These are phyloP conservation scores for Phytophthora nicotianae DNA, from an alignment of 352 stramenopile species.

Conservation along the genomic window DNA sequence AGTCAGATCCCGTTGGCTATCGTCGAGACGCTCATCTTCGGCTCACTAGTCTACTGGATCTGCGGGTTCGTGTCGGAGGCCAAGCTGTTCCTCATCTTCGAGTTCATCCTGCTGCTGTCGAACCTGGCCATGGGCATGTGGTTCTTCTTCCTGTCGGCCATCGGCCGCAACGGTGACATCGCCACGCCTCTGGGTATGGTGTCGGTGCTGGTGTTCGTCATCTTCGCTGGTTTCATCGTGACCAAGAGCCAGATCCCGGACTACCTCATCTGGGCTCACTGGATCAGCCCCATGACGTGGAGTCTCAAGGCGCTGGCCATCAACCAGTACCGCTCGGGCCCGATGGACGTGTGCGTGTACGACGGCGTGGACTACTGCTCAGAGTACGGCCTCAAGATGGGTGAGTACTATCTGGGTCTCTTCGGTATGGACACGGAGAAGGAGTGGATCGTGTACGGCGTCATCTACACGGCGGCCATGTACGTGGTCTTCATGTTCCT, in stretches of 20 bases:
- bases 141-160: conserved; percentile 25
- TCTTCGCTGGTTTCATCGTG: conserved; percentile 58
- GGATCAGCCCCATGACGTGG: conserved; percentile 62
- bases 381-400: conserved; percentile 35
- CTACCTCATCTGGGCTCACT: conserved; percentile 59
- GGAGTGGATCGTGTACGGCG: conserved; percentile 21
- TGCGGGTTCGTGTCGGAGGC: not conserved
- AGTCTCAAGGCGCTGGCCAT: conserved; percentile 34
- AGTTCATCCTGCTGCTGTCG: not conserved
- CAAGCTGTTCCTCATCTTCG: not conserved
- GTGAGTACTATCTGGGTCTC: conserved; percentile 37
- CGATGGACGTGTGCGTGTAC: conserved; percentile 35
- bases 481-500: conserved; percentile 33
- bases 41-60: not conserved
- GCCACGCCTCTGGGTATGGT: conserved; percentile 47
- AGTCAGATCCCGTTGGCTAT: conserved; percentile 1
- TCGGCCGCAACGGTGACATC: conserved; percentile 29
- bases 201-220: conserved; percentile 43
- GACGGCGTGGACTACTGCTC: conserved; percentile 29
- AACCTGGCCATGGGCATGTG: not conserved
- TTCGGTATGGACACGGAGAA: conserved; percentile 24
- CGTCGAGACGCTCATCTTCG: not conserved
- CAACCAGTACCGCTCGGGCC: conserved; percentile 34
- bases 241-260: conserved; percentile 47
- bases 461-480: conserved; percentile 17